phyloP scores from a whole-genome alignment of 768 basidiomycete species.

The Boletellus sp. region DNA sequence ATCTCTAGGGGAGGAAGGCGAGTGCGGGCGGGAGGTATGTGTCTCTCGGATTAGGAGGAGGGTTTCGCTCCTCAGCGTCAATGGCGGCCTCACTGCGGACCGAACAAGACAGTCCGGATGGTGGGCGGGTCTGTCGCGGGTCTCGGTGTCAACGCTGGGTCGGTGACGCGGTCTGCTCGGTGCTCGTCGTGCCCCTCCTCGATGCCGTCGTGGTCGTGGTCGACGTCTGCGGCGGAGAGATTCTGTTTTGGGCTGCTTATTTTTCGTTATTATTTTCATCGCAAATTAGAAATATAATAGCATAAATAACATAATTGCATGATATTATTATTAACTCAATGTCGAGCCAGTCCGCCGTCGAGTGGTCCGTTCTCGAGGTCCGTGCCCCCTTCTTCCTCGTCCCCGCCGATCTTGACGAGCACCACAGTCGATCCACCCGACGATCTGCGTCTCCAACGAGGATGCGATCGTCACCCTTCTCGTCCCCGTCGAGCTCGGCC shows the following conservation, averaged over 20 bases:
- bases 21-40: conserved; percentile 18
- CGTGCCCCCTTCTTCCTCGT: conserved; percentile 2
- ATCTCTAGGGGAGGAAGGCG: conserved; percentile 37
- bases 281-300: no score
- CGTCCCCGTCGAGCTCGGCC: conserved; percentile 60
- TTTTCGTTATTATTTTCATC: conserved; percentile 6
- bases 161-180: conserved; percentile 17
- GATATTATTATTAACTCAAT: conserved; percentile 6
- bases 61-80: conserved; percentile 24
- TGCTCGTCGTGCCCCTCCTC: conserved; percentile 17
- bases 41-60: conserved; percentile 23
- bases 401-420: conserved; percentile 2
- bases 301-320: not conserved
- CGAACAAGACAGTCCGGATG: not conserved
- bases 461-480: conserved; percentile 36
- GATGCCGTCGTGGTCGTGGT: conserved; percentile 20
- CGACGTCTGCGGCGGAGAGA: conserved; percentile 13
- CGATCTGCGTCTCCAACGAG: conserved; percentile 49
- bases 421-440: conserved; percentile 72
- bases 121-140: not conserved
- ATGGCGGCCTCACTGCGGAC: conserved; percentile 5
- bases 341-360: not conserved
- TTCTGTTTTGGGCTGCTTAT: conserved; percentile 19
- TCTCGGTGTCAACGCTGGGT: conserved; percentile 6
- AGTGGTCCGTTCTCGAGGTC: conserved; percentile 27